A percentile compares a stretch with the other conserved stretches of the same genome.
Evolutionary conservation across 768 basidiomycete genomes (phyloP).

Genomic region (Kwoniella europaea): DNA sequence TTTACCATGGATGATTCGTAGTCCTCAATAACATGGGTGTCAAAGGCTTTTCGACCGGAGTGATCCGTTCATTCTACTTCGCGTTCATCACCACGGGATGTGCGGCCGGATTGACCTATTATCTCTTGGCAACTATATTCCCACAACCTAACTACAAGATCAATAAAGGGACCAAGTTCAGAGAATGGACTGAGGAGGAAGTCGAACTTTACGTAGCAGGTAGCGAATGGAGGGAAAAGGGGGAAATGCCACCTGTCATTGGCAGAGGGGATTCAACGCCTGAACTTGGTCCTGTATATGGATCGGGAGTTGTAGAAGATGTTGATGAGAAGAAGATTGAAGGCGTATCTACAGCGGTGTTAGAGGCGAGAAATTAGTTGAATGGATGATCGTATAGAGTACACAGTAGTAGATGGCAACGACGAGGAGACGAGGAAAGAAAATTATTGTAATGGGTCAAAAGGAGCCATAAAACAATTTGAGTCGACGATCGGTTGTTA

Average conservation of each 20-base stretch:
- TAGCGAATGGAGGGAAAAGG: constrained; percentile 1
- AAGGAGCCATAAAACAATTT: no score
- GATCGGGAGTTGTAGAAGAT: background rate
- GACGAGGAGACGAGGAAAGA: no score
- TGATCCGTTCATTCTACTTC: constrained; percentile 35
- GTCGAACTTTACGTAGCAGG: constrained; percentile 28
- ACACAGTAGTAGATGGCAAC: no score
- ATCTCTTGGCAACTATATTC: constrained; percentile 26
- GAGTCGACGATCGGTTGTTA: no score
- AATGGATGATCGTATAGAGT: no score
- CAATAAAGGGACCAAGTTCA: constrained; percentile 32
- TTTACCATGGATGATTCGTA: background rate
- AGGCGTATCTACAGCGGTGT: constrained; percentile 15
- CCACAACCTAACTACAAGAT: constrained; percentile 33
- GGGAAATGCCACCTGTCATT: background rate
- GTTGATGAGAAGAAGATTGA: constrained; percentile 26
- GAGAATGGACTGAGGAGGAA: constrained; percentile 36
- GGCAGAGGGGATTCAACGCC: background rate
- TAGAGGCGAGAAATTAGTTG: constrained; percentile 4
- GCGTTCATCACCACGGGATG: constrained; percentile 30
- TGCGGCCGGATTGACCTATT: constrained; percentile 32
- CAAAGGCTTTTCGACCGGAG: constrained; percentile 11
- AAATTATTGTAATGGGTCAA: no score
- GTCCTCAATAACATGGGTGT: constrained; percentile 40
- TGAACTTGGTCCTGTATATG: background rate